A percentile compares a stretch with the other conserved stretches of the same genome.
These are phyloP conservation scores for Aspergillus sp. DNA, from an alignment of 2,329 filamentous ascomycete genomes.

Conservation along the genomic window DNA sequence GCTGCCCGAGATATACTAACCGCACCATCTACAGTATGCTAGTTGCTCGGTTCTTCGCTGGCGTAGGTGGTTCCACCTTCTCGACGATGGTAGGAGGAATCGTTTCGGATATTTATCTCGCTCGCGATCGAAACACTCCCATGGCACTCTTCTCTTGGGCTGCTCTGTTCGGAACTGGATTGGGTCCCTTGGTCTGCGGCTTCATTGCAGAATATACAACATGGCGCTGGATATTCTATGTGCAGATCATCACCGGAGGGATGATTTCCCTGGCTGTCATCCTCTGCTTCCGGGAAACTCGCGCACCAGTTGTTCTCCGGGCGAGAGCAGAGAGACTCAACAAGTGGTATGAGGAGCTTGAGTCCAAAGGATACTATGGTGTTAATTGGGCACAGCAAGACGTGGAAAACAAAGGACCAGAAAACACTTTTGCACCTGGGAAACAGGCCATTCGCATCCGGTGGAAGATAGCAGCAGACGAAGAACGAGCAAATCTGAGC, in stretches of 20 bases:
- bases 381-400: neutral
- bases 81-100: neutral
- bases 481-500: neutral
- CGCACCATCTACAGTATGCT: neutral
- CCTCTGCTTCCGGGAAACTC: neutral
- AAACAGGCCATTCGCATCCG: neutral
- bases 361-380: neutral
- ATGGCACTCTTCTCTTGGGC: neutral
- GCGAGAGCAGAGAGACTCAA: neutral
- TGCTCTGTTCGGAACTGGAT: neutral
- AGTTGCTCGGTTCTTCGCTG: neutral
- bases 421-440: too few species aligned
- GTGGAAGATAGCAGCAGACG: neutral
- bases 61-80: neutral
- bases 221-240: slow-evolving; percentile 5
- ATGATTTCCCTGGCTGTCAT: neutral
- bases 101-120: neutral
- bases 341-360: neutral
- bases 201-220: neutral
- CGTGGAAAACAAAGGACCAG: neutral
- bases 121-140: neutral
- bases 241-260: neutral
- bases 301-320: neutral
- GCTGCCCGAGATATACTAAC: neutral
- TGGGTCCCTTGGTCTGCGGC: slow-evolving; percentile 1